Percentiles rank a stretch among this genome's conserved stretches.
Conservation (phyloP, 2,329 filamentous ascomycete genomes). For the Celoporthe dispersa region DNA sequence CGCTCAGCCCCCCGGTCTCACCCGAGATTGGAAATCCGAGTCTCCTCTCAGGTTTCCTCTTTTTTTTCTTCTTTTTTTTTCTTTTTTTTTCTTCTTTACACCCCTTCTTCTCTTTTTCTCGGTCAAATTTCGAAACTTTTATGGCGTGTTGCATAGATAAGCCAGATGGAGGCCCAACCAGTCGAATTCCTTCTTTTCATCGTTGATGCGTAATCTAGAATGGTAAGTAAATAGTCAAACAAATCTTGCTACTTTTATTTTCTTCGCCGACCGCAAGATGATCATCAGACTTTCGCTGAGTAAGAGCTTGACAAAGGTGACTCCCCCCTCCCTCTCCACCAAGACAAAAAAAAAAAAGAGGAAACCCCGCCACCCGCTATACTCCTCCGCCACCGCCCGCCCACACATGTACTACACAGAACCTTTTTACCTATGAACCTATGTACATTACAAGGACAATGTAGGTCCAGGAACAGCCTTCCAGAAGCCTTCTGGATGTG, state of each 20-base stretch:
- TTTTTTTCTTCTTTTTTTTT: neutral
- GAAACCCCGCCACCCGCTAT: neutral
- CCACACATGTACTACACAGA: neutral
- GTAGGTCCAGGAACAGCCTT: neutral
- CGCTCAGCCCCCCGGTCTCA: neutral
- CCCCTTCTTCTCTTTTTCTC: neutral
- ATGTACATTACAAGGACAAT: neutral
- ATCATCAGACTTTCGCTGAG: neutral
- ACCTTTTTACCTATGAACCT: neutral
- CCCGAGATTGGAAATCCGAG: conserved; percentile 10
- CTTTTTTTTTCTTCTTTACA: no score
- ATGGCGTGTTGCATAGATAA: conserved; percentile 21
- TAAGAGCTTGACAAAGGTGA: neutral
- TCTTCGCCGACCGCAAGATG: neutral
- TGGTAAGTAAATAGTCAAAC: neutral
- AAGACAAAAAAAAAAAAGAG: neutral
- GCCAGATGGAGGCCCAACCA: neutral
- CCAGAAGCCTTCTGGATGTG: conserved; percentile 10
- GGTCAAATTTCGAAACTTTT: conserved; percentile 13
- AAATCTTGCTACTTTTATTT: no score
- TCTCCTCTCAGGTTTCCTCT: neutral
- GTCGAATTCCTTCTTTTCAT: neutral
- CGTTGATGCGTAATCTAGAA: neutral
- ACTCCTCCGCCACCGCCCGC: neutral
- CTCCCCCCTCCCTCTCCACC: no score